Evolutionary conservation across 2,329 filamentous ascomycete species (phyloP).

Genomic region (Aspergillus persii): DNA sequence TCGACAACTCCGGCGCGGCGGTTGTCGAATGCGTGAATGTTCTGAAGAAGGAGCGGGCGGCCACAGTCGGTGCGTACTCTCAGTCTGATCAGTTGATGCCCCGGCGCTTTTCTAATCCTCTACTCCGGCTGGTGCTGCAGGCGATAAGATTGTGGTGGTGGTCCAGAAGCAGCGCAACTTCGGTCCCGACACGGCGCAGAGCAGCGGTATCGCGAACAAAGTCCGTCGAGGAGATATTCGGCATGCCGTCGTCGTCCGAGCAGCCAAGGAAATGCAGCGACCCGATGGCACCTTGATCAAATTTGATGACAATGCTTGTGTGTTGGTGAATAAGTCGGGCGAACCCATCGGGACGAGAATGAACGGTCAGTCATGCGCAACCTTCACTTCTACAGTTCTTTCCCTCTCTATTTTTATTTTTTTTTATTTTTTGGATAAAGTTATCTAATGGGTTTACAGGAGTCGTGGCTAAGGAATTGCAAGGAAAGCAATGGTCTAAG

Average conservation of each 20-base stretch:
- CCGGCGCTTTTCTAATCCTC: background rate
- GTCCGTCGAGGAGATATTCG: conserved; percentile 95
- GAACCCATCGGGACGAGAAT: conserved; percentile 92
- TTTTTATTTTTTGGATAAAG: no score
- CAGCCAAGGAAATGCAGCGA: conserved; percentile 80
- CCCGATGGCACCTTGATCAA: conserved; percentile 85
- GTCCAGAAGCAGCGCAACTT: conserved; percentile 92
- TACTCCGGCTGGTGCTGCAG: conserved; percentile 47
- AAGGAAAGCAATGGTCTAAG: conserved; percentile 96
- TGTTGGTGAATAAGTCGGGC: conserved; percentile 93
- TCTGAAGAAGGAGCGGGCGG: conserved; percentile 80
- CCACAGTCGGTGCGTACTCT: conserved; percentile 75
- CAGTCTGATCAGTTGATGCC: background rate
- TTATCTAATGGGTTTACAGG: conserved; percentile 44
- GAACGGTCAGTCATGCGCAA: conserved; percentile 58
- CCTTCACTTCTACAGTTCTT: background rate
- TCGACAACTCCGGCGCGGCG: conserved; percentile 98
- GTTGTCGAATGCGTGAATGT: conserved; percentile 95
- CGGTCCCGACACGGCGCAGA: conserved; percentile 67
- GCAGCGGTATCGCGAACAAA: conserved; percentile 79
- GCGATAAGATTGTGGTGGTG: conserved; percentile 94
- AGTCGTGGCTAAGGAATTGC: conserved; percentile 84
- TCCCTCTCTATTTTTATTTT: background rate
- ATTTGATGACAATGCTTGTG: conserved; percentile 98
- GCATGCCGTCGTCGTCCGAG: conserved; percentile 92